Base-by-base conservation (phyloP, 192 early-diverging fungal genomes). In the Geranomyces variabilis region DNA sequence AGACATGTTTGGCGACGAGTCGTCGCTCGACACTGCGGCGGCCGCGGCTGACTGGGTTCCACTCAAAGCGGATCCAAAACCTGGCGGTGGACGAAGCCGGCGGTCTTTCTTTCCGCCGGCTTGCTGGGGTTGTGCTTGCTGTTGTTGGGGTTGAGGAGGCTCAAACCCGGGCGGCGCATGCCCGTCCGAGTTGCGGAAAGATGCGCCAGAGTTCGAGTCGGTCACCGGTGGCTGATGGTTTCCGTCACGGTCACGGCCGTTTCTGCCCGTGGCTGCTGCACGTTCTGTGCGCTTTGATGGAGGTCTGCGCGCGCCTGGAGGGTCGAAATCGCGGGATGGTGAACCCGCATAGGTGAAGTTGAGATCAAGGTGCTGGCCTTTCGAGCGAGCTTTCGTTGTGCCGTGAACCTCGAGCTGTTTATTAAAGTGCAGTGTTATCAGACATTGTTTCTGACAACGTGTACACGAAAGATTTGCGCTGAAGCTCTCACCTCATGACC, bases 401-500 rank as follows among this genome's bases (percentile, higher is more conserved):
- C 74, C 43, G 66, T 84, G 83, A 6, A 61, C 72, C 47, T 81
- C 69, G 19, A 60, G 58, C 58, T 60, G 29, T 29, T 55, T 12
- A 56, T 48, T 7, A 26, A 3, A 41, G 10, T 41, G 36, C 5
- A 10, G 36, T 41, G 36, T 13, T 74, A 51, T 26, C 70, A 64
- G 46, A 43, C 22, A 53, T 64, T 28, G 59, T 12, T 79, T 48
- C 24, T 68, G 58, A 57, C 31, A 12, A 60, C 33, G 7, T 53
- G 59, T 2, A 21, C n/a, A 55, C 48, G 26, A 5, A 9, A 31
- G n/a, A 12, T 17, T 67, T 66, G 36, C 36, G 5, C 55, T 70
- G 64, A 8, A 69, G 28, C 7, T 76, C 72, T 69, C 49, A 94
- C 91, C 64, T 94, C 90, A 74, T 99, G 96, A 7, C 87, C 91